A percentile compares a stretch with the other conserved stretches of the same genome.
phyloP scores from a whole-genome alignment of 805 yeast genomes.

The Pichia insulana region DNA sequence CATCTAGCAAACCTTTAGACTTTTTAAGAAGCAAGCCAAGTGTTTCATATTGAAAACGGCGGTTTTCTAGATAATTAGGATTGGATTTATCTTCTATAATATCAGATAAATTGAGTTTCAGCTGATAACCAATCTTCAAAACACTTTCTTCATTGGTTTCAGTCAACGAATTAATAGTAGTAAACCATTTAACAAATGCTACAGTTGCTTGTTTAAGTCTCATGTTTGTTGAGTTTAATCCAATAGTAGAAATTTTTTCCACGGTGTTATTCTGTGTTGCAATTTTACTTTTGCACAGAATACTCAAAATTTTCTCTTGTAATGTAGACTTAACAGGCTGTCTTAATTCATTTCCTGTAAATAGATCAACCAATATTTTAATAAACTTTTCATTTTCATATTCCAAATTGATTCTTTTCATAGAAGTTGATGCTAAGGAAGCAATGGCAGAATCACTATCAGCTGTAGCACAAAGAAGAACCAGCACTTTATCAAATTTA shows the following conservation, averaged over 20 bases:
- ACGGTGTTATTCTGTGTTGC: conserved; percentile 39
- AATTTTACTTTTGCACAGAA: conserved; percentile 41
- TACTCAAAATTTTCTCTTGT: conserved; percentile 47
- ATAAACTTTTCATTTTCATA: conserved; percentile 42
- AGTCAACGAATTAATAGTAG: conserved; percentile 18
- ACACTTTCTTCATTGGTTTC: conserved; percentile 27
- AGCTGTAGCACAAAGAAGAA: conserved; percentile 52
- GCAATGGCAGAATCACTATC: conserved; percentile 51
- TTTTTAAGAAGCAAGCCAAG: conserved; percentile 55
- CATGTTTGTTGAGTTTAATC: conserved; percentile 46
- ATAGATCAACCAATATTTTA: conserved; percentile 37
- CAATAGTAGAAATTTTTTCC: conserved; percentile 45
- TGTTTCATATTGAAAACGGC: conserved; percentile 69
- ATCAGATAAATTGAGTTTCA: conserved; percentile 38
- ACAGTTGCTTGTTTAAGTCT: conserved; percentile 51
- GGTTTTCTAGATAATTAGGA: conserved; percentile 30
- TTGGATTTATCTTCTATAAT: conserved; percentile 29
- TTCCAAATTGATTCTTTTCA: conserved; percentile 44
- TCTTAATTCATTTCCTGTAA: conserved; percentile 36
- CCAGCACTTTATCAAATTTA: conserved; percentile 21
- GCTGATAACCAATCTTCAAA: conserved; percentile 39
- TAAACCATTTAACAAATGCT: conserved; percentile 56
- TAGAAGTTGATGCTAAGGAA: conserved; percentile 42
- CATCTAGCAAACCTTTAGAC: conserved; percentile 36
- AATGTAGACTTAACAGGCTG: conserved; percentile 48